Evolutionary conservation across 192 early-diverging fungal genomes (phyloP), one percentile per base, ranked within the genome.

Genomic region (Lunasporangiospora selenospora): DNA sequence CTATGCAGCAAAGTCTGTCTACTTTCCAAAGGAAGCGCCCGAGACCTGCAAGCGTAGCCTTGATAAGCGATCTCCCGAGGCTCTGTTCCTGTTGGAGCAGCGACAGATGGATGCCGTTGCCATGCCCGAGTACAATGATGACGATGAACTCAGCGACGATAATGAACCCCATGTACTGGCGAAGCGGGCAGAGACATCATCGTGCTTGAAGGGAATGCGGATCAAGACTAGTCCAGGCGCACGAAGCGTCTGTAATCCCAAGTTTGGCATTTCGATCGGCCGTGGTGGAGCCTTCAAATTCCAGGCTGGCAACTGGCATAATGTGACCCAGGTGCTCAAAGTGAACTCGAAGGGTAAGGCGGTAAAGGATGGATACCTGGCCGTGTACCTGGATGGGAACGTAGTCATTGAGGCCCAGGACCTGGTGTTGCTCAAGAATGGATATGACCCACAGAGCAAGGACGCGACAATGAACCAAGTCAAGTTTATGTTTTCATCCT

Each of bases 211-310:
- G 15, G 66, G 66, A 7, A 54, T 60, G 43, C n/a, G 42, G 18
- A 45, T 70, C 45, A 60, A 19, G 51, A 56, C 56, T 31, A 61
- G 36, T 24, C 57, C 36, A 13, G 58, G 58, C 1, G 42, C 67
- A 19, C 12, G 13, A 7, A 70, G 62, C 26, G 2, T 41, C n/a
- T 70, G 67, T 53, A 83, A 87, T 46, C 54, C 61, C 0, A 53
- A 52, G 21, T 86, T 70, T 62, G 81, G 85, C 15, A 78, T 75
- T 30, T 83, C 81, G 9, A 57, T 85, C 23, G 85, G 80, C 29
- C 79, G 85, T 3, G 85, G 83, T 3, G 69, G 58, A 12, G 4
- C 58, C 2, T 85, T 80, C 56, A 27, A 56, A 33, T 85, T 82
- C 42, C 54, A 48, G 36, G 40, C 65, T 4, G 85, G 82, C 16